Conservation (phyloP, 2,329 filamentous ascomycete genomes). For the Microcyclospora pomicola region DNA sequence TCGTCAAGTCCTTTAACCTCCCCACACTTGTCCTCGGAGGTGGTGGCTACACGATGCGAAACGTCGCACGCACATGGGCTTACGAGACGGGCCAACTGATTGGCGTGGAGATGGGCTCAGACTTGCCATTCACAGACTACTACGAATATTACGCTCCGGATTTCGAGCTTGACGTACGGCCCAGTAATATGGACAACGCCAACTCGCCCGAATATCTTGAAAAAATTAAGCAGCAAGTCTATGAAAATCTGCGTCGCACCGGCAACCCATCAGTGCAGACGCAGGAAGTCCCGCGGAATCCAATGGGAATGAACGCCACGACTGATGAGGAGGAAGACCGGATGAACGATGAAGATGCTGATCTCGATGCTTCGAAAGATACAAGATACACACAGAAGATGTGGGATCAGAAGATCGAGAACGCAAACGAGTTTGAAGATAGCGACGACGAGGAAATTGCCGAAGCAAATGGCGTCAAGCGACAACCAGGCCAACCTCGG, state of each 20-base stretch:
- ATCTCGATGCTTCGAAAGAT: constrained; percentile 79
- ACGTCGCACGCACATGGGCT: constrained; percentile 47
- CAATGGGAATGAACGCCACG: constrained; percentile 43
- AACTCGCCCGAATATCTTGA: constrained; percentile 55
- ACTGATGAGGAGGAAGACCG: constrained; percentile 49
- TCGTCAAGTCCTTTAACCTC: constrained; percentile 52
- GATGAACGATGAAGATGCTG: constrained; percentile 58
- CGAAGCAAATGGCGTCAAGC: constrained; percentile 55
- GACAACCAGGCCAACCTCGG: constrained; percentile 33
- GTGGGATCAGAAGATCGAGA: constrained; percentile 64
- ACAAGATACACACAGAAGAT: constrained; percentile 65
- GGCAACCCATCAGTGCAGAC: constrained; percentile 50
- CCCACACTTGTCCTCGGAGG: constrained; percentile 53
- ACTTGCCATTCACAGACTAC: constrained; percentile 93
- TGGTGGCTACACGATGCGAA: constrained; percentile 58
- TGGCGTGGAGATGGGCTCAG: constrained; percentile 63
- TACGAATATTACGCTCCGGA: constrained; percentile 67
- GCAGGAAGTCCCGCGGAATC: constrained; percentile 47
- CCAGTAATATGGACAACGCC: constrained; percentile 60
- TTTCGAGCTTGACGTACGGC: constrained; percentile 54
- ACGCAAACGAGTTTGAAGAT: constrained; percentile 67
- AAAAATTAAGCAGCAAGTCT: constrained; percentile 51
- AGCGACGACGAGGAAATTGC: constrained; percentile 81
- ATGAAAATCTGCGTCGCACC: constrained; percentile 53
- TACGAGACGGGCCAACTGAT: constrained; percentile 68